Evolutionary conservation across 78 protist genomes (phyloP).

Genomic region (Monosiga brevicollis): DNA sequence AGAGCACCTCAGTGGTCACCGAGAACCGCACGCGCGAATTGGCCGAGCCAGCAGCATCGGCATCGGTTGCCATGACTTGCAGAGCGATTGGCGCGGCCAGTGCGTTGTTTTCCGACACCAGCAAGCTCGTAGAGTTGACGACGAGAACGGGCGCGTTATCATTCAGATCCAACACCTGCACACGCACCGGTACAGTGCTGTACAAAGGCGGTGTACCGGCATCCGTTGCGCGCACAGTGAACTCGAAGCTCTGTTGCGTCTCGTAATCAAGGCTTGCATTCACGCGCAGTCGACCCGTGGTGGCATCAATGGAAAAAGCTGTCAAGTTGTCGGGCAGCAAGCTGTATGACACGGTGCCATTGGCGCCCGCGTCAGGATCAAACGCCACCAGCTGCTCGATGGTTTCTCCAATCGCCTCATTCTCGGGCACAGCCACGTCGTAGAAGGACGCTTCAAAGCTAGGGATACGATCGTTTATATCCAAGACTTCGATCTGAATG

Average conservation of each 20-base stretch:
- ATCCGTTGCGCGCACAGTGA: neutral
- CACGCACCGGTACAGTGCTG: neutral
- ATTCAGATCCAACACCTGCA: neutral
- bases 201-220: neutral
- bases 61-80: neutral
- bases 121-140: neutral
- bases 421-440: neutral
- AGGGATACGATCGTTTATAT: too few species aligned
- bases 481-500: too few species aligned
- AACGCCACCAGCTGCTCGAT: neutral
- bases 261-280: neutral
- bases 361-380: neutral
- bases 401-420: neutral
- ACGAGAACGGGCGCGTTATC: neutral
- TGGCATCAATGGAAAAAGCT: neutral
- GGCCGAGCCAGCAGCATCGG: neutral
- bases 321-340: neutral
- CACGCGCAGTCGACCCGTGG: neutral
- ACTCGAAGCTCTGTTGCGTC: neutral
- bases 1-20: neutral
- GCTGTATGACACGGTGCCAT: neutral
- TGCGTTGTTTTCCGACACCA: neutral
- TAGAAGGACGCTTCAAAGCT: too few species aligned
- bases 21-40: neutral
- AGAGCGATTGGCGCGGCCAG: neutral